Evolutionary conservation across 768 basidiomycete species (phyloP).

Genomic region (Calocybe gangraenosa): DNA sequence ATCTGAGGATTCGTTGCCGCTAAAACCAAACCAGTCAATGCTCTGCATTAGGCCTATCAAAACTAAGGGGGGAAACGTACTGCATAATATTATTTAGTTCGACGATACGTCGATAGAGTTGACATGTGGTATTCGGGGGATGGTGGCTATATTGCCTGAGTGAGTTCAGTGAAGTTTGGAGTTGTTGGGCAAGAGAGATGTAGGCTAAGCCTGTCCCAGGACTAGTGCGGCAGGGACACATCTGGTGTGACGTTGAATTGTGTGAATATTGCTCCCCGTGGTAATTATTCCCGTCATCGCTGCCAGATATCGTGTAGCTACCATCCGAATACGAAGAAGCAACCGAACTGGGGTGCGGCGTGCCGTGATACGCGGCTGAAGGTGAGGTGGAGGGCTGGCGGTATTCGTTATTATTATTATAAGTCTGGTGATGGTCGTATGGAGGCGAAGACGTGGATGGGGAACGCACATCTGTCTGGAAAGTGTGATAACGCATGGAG

Average conservation of each 20-base stretch:
- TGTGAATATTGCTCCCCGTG: conserved; percentile 31
- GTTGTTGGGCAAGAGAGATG: conserved; percentile 58
- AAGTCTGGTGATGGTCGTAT: conserved; percentile 31
- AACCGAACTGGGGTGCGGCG: conserved; percentile 19
- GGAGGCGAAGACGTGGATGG: conserved; percentile 34
- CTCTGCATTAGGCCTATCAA: background rate
- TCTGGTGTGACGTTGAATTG: conserved; percentile 30
- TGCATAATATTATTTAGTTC: conserved; percentile 63
- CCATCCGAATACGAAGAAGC: conserved; percentile 37
- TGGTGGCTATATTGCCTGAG: conserved; percentile 63
- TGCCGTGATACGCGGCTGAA: conserved; percentile 22
- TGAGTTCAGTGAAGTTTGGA: conserved; percentile 51
- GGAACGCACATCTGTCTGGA: conserved; percentile 41
- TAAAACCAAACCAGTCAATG: conserved; percentile 19
- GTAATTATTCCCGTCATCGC: conserved; percentile 36
- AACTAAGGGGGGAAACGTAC: too few species aligned
- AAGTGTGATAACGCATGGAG: conserved; percentile 45
- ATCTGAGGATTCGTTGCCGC: conserved; percentile 49
- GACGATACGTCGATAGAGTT: conserved; percentile 52
- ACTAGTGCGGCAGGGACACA: conserved; percentile 62
- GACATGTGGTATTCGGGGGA: conserved; percentile 47
- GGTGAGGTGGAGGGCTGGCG: conserved; percentile 23
- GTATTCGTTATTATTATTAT: conserved; percentile 15
- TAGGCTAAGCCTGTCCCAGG: conserved; percentile 57
- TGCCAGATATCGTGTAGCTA: conserved; percentile 31